These are phyloP conservation scores for Bothriochloa decipiens DNA, from an alignment of 176 grass and related monocot genomes.

Conservation along the genomic window DNA sequence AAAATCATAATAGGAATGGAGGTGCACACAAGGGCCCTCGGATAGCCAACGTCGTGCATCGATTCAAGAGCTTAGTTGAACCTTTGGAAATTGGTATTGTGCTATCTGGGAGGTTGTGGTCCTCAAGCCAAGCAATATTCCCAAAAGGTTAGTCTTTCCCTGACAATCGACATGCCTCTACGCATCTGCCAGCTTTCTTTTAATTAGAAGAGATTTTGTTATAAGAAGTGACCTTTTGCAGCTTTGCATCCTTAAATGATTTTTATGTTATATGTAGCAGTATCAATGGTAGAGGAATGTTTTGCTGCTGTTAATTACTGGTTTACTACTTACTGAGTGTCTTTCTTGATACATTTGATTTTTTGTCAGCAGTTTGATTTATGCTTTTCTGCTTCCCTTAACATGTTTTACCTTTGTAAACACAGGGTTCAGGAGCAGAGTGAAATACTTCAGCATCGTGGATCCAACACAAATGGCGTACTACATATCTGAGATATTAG, in stretches of 20 bases:
- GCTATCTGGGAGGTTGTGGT: constrained; percentile 76
- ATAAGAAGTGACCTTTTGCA: background rate
- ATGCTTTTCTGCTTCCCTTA: constrained; percentile 23
- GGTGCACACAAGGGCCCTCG: constrained; percentile 67
- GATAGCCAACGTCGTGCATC: constrained; percentile 81
- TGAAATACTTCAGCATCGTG: constrained; percentile 72
- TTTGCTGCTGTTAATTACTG: background rate
- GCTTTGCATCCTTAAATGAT: background rate
- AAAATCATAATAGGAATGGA: constrained; percentile 54
- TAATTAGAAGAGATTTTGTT: background rate
- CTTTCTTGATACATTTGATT: constrained; percentile 18
- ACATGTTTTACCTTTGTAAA: constrained; percentile 37
- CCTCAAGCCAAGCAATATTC: constrained; percentile 75
- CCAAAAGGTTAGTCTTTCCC: constrained; percentile 73
- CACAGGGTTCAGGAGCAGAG: constrained; percentile 93
- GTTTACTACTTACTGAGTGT: background rate
- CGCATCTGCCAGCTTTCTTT: background rate
- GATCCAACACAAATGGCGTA: constrained; percentile 78
- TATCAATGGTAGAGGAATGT: background rate
- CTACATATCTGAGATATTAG: constrained; percentile 89
- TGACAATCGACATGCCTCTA: constrained; percentile 11
- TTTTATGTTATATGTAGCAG: background rate
- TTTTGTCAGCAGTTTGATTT: background rate
- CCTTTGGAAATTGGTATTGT: constrained; percentile 77
- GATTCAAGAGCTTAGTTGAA: constrained; percentile 76